These are phyloP conservation scores for Moelleriella libera DNA, from an alignment of 2,329 filamentous ascomycete genomes.

Conservation along the genomic window DNA sequence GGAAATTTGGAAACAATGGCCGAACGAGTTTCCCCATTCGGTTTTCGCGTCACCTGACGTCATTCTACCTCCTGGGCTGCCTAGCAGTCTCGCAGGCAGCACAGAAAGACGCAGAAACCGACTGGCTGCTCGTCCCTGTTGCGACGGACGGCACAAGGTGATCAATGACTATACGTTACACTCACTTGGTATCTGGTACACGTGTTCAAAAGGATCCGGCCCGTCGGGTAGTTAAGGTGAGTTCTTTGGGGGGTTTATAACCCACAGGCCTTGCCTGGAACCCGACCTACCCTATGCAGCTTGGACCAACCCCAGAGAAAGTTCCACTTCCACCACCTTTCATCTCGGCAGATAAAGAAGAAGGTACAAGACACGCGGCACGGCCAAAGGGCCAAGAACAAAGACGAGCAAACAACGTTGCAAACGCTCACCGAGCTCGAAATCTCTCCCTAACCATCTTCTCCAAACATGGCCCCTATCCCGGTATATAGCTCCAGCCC, in stretches of 20 bases:
- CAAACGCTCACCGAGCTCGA: not conserved
- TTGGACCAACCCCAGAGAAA: not conserved
- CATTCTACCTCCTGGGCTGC: not conserved
- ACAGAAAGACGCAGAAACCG: no score
- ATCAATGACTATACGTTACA: no score
- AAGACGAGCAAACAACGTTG: not conserved
- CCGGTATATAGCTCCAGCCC: constrained; percentile 45
- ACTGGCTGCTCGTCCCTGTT: no score
- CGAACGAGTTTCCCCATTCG: no score
- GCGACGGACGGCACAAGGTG: no score
- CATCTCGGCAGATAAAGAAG: not conserved
- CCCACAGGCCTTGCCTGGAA: not conserved
- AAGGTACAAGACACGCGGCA: not conserved
- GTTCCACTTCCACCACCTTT: not conserved
- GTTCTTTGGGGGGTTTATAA: no score
- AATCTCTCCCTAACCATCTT: not conserved
- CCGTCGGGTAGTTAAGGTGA: no score
- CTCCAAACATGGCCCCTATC: constrained; percentile 41
- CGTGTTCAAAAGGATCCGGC: no score
- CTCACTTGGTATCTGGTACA: no score
- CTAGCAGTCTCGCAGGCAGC: not conserved
- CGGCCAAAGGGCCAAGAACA: not conserved
- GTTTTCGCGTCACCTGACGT: not conserved
- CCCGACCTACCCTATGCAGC: not conserved
- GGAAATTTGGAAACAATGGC: no score